Evolutionary conservation across 768 basidiomycete species (phyloP).

Genomic region (Clitopilus passeckerianus): DNA sequence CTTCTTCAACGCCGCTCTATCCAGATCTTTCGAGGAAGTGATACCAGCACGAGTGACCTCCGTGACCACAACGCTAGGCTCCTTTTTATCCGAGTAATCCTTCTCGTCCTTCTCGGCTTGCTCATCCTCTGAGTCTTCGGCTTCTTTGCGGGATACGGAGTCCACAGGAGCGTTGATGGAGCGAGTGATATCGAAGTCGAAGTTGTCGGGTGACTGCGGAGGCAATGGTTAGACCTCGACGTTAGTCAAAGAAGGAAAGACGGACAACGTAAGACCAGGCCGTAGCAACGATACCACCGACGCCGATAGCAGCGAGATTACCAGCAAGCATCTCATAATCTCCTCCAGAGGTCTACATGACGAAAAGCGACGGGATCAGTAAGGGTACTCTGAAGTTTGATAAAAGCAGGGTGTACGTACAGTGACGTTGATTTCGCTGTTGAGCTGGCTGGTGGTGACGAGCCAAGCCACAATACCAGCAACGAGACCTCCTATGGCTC

Average conservation of each 20-base stretch:
- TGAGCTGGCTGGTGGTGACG: slow-evolving; percentile 68
- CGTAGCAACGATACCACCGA: slow-evolving; percentile 74
- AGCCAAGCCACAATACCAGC: slow-evolving; percentile 81
- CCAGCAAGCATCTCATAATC: slow-evolving; percentile 76
- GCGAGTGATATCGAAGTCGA: slow-evolving; percentile 76
- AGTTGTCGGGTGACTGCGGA: slow-evolving; percentile 63
- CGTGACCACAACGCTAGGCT: slow-evolving; percentile 28
- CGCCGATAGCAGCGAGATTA: slow-evolving; percentile 79
- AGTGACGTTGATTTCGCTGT: slow-evolving; percentile 66
- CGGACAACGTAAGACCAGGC: slow-evolving; percentile 59
- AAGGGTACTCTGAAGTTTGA: neutral
- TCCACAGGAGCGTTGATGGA: slow-evolving; percentile 52
- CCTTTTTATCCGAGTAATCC: slow-evolving; percentile 12
- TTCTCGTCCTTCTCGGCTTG: slow-evolving; percentile 27
- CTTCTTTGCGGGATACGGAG: neutral
- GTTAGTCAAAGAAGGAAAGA: slow-evolving; percentile 2
- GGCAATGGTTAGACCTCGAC: neutral
- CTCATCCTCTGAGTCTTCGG: slow-evolving; percentile 34
- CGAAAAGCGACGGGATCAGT: neutral
- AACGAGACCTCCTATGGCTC: slow-evolving; percentile 63
- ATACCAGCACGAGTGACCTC: slow-evolving; percentile 17
- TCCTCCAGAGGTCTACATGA: slow-evolving; percentile 43
- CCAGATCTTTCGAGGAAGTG: slow-evolving; percentile 48
- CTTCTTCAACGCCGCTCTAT: slow-evolving; percentile 58
- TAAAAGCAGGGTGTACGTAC: slow-evolving; percentile 26